Conservation (phyloP, 176 grass and related monocot genomes). For the Aegilops umbellulata region DNA sequence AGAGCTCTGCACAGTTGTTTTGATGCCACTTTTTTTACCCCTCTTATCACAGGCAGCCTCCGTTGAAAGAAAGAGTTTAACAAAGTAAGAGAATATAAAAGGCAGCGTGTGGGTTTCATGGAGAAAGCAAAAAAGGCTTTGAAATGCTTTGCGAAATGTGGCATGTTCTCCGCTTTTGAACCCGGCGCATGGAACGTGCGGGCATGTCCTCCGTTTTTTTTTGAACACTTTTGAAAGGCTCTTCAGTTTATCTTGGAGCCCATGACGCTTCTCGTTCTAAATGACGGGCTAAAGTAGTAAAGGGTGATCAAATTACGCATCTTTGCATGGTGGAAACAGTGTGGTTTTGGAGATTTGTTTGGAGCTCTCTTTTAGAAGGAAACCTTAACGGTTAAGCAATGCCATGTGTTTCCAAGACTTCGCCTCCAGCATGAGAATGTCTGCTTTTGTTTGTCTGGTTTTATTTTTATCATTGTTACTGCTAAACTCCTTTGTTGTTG, state of each 20-base stretch:
- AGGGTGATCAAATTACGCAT: neutral
- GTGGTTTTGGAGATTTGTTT: neutral
- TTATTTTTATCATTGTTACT: neutral
- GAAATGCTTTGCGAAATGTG: neutral
- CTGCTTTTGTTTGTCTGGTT: neutral
- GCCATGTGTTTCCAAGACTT: neutral
- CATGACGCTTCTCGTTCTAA: neutral
- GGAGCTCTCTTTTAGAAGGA: neutral
- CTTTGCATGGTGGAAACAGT: neutral
- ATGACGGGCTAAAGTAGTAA: neutral
- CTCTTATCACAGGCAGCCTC: neutral
- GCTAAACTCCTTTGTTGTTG: neutral
- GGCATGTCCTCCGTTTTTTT: neutral
- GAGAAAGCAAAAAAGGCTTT: neutral
- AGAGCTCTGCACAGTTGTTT: neutral
- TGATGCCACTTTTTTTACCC: neutral
- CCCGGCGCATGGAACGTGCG: neutral
- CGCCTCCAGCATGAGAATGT: neutral
- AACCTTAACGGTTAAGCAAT: conserved; percentile 30
- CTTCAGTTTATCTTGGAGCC: neutral
- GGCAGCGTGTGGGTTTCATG: neutral
- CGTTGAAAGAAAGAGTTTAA: no score
- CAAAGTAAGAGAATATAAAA: no score
- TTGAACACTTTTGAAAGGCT: neutral
- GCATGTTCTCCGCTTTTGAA: neutral